Percentiles rank a stretch among this genome's conserved stretches.
Evolutionary conservation across 441 rosid genomes (phyloP).

Genomic region (Euphorbia schlechtendalii): DNA sequence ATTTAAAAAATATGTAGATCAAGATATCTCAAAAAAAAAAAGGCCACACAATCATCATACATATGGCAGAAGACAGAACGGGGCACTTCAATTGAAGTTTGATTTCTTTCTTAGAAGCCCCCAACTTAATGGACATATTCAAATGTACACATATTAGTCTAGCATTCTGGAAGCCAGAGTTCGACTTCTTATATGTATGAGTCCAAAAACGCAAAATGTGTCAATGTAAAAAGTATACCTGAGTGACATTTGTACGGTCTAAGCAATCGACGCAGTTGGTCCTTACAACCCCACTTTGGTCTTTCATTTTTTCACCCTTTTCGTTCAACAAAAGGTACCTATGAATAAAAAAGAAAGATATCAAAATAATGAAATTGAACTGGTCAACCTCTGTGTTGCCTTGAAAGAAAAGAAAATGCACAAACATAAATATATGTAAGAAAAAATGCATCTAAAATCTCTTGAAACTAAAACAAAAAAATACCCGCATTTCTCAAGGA

Average conservation of each 20-base stretch:
- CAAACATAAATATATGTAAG: not conserved
- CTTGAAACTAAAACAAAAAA: conserved; percentile 16
- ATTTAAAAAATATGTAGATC: not conserved
- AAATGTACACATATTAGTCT: not conserved
- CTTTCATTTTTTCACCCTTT: conserved; percentile 91
- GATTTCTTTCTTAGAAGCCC: not conserved
- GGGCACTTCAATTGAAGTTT: not conserved
- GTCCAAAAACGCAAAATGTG: not conserved
- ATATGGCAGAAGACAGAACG: not conserved
- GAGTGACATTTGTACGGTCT: conserved; percentile 98
- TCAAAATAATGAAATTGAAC: not conserved
- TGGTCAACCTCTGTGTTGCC: conserved; percentile 8
- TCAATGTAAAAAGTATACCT: conserved; percentile 42
- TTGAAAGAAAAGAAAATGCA: conserved; percentile 10
- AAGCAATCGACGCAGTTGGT: conserved; percentile 98
- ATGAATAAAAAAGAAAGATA: conserved; percentile 6
- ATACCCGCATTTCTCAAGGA: conserved; percentile 84
- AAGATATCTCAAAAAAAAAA: not conserved
- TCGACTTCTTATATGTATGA: conserved; percentile 1
- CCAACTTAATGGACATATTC: not conserved
- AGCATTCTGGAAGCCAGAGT: not conserved
- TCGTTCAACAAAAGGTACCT: conserved; percentile 87
- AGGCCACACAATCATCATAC: not conserved
- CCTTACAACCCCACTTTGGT: conserved; percentile 88
- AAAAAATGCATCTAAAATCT: conserved; percentile 5